phyloP scores from a whole-genome alignment of 2,329 filamentous ascomycete species.

The Colletotrichum neosansevieriae region DNA sequence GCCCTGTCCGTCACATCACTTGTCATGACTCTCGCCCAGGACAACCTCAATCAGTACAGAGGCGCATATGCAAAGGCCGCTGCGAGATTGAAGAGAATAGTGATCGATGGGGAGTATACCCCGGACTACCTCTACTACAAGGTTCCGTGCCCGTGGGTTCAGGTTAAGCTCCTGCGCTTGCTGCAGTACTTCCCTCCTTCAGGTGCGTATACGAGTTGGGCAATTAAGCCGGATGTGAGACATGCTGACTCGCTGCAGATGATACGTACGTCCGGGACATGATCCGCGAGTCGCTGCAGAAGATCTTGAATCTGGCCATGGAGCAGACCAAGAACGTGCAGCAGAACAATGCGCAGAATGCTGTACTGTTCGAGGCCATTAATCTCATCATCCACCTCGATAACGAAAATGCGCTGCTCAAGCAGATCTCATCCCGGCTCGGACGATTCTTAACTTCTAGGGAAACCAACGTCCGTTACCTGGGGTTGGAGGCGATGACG shows the following conservation, averaged over 20 bases:
- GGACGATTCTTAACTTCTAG: conserved; percentile 97
- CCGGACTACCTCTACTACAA: conserved; percentile 98
- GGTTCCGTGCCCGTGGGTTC: conserved; percentile 98
- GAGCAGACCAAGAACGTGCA: conserved; percentile 98
- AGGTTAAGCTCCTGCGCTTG: conserved; percentile 91
- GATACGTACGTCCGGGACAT: conserved; percentile 92
- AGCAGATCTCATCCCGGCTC: conserved; percentile 90
- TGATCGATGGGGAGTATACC: conserved; percentile 90
- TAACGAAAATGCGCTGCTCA: conserved; percentile 93
- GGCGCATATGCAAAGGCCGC: conserved; percentile 95
- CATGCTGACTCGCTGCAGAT: conserved; percentile 63
- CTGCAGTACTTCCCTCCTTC: conserved; percentile 97
- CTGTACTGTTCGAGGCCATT: conserved; percentile 97
- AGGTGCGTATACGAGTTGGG: conserved; percentile 63
- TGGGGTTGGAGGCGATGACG: conserved; percentile 97
- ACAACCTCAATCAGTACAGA: conserved; percentile 93
- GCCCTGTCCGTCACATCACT: conserved; percentile 95
- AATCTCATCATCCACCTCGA: conserved; percentile 98
- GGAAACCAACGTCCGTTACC: conserved; percentile 96
- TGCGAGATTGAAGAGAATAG: conserved; percentile 86
- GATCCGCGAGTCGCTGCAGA: conserved; percentile 91
- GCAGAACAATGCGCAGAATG: conserved; percentile 99
- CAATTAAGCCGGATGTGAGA: conserved; percentile 10
- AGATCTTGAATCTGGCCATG: conserved; percentile 90
- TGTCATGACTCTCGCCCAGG: conserved; percentile 93